Evolutionary conservation across 768 basidiomycete genomes (phyloP).

Genomic region (Naganishia antarctica): DNA sequence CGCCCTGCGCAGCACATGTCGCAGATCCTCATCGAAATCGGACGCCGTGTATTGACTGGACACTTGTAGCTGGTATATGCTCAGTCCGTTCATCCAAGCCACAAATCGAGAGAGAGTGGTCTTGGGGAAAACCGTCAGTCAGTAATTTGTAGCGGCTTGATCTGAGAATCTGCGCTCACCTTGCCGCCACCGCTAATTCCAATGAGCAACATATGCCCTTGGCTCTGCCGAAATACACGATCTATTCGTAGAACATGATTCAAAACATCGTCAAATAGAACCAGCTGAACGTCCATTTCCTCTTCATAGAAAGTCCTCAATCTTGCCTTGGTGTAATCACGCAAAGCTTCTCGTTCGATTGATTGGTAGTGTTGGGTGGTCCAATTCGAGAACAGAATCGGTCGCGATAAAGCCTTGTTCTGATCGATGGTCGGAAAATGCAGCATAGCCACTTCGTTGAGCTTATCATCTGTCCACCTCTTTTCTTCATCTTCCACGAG

Average conservation of each 20-base stretch:
- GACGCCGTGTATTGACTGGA: constrained; percentile 98
- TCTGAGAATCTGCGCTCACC: no score
- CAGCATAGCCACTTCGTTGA: constrained; percentile 73
- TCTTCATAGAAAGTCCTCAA: constrained; percentile 98
- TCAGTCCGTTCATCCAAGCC: constrained; percentile 99
- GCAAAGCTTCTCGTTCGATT: constrained; percentile 83
- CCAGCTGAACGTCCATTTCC: constrained; percentile 93
- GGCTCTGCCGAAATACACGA: constrained; percentile 95
- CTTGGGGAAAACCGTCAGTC: constrained; percentile 52
- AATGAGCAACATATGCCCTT: constrained; percentile 92
- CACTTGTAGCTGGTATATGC: constrained; percentile 99
- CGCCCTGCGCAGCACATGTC: constrained; percentile 85
- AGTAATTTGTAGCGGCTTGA: no score
- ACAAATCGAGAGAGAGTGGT: constrained; percentile 97
- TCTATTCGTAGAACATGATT: constrained; percentile 98
- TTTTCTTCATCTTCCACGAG: constrained; percentile 89
- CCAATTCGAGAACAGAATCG: constrained; percentile 98
- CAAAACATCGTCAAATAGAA: constrained; percentile 95
- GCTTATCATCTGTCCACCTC: constrained; percentile 87
- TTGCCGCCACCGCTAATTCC: constrained; percentile 98
- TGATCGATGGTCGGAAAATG: constrained; percentile 91
- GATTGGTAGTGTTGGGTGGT: constrained; percentile 94
- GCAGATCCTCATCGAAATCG: constrained; percentile 96
- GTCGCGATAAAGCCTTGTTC: constrained; percentile 77
- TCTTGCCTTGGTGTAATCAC: constrained; percentile 94